Evolutionary conservation across 2,329 filamentous ascomycete species (phyloP).

Genomic region (Hypoxylon sp.): DNA sequence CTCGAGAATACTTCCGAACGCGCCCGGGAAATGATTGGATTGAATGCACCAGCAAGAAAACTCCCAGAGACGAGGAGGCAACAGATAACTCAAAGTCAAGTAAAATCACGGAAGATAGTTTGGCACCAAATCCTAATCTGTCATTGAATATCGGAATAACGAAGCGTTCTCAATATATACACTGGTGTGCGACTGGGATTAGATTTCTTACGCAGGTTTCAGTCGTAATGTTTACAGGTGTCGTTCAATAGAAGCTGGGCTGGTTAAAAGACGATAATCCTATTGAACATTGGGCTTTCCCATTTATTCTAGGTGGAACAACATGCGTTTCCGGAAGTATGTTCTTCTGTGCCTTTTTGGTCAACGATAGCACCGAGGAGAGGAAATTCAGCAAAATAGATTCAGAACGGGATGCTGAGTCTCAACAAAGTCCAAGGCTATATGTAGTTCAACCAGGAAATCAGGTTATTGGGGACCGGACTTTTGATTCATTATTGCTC

Average conservation of each 20-base stretch:
- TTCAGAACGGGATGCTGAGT: neutral
- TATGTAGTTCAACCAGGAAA: neutral
- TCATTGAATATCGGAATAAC: slow-evolving; percentile 19
- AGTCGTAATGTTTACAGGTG: neutral
- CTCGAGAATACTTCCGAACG: neutral
- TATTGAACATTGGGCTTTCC: neutral
- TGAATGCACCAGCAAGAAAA: neutral
- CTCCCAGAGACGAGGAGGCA: neutral
- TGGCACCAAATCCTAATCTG: slow-evolving; percentile 14
- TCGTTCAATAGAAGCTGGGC: too few relatives aligned
- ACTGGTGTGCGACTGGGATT: neutral
- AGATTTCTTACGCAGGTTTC: neutral
- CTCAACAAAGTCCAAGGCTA: neutral
- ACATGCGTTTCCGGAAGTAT: neutral
- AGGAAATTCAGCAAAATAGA: neutral
- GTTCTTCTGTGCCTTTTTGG: neutral
- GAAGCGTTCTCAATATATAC: neutral
- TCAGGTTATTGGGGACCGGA: neutral
- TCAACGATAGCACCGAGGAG: neutral
- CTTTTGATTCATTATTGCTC: neutral
- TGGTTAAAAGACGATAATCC: neutral
- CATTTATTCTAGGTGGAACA: neutral
- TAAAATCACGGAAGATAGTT: neutral
- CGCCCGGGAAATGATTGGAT: neutral
- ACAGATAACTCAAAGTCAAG: neutral